phyloP scores from a whole-genome alignment of 306 rosid genomes.

The Cucumis melo region DNA sequence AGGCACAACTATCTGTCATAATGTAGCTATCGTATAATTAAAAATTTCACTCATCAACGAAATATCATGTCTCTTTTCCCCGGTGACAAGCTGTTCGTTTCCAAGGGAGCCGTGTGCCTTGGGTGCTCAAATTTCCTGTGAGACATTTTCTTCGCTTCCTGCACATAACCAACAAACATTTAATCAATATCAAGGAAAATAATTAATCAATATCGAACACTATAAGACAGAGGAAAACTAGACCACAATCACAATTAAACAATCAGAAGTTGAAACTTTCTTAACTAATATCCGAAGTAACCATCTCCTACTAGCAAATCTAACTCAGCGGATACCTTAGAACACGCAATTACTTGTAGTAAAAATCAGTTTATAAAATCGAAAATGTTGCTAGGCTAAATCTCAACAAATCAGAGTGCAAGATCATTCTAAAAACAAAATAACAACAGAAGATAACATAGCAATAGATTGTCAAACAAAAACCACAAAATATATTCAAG shows the following conservation, averaged over 20 bases:
- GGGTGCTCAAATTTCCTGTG: slow-evolving; percentile 93
- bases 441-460: background rate
- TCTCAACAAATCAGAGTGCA: background rate
- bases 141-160: slow-evolving; percentile 40
- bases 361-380: background rate
- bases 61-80: slow-evolving; percentile 24
- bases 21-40: background rate
- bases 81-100: slow-evolving; percentile 67
- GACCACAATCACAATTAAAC: background rate
- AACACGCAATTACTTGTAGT: background rate
- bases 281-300: background rate
- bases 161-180: background rate
- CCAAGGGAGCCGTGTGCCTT: slow-evolving; percentile 81
- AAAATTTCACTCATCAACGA: background rate
- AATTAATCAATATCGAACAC: background rate
- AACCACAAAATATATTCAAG: background rate
- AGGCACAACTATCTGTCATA: background rate
- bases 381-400: no score
- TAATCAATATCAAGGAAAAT: background rate
- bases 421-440: background rate
- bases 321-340: no score
- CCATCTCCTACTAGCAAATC: background rate
- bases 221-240: background rate
- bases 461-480: background rate
- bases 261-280: background rate